phyloP scores from a whole-genome alignment of 352 stramenopile genomes.

The Phytophthora pistaciae region DNA sequence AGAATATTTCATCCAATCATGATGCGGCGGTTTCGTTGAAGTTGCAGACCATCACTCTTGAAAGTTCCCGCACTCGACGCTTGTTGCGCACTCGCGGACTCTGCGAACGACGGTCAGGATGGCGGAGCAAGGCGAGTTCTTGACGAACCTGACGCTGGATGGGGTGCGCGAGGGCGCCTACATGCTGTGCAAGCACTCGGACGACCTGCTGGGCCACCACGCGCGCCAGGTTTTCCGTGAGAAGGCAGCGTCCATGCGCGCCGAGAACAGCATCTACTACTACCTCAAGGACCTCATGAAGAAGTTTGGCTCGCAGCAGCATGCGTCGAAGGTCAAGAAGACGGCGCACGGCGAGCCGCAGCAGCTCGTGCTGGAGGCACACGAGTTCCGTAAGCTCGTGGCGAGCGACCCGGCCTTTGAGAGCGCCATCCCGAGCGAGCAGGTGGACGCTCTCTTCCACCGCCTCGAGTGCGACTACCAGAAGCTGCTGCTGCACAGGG shows the following conservation, averaged over 20 bases:
- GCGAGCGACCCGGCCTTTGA: conserved; percentile 82
- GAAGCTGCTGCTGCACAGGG: conserved; percentile 65
- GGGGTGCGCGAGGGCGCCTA: conserved; percentile 80
- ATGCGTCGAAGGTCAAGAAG: conserved; percentile 54
- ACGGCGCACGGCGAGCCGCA: conserved; percentile 39
- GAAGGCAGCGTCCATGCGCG: conserved; percentile 83
- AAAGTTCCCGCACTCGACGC: conserved; percentile 5
- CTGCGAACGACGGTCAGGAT: conserved; percentile 21
- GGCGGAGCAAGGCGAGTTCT: conserved; percentile 55
- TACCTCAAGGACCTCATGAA: conserved; percentile 88
- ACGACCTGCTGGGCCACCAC: conserved; percentile 84
- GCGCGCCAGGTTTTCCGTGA: conserved; percentile 86
- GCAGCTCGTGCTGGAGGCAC: conserved; percentile 64
- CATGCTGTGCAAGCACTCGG: conserved; percentile 88
- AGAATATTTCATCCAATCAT: conserved; percentile 23
- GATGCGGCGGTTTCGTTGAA: conserved; percentile 40
- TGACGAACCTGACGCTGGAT: conserved; percentile 80
- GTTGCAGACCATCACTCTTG: conserved; percentile 29
- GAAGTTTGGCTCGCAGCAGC: conserved; percentile 61
- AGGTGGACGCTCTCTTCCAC: conserved; percentile 81
- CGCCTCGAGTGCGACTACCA: conserved; percentile 68
- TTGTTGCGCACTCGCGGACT: background rate
- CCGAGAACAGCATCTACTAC: conserved; percentile 87
- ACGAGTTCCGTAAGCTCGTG: conserved; percentile 84
- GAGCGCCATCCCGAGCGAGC: conserved; percentile 71